A percentile compares a stretch with the other conserved stretches of the same genome.
phyloP scores from a whole-genome alignment of 2,329 filamentous ascomycete species.

The Fusarium nematophilum region DNA sequence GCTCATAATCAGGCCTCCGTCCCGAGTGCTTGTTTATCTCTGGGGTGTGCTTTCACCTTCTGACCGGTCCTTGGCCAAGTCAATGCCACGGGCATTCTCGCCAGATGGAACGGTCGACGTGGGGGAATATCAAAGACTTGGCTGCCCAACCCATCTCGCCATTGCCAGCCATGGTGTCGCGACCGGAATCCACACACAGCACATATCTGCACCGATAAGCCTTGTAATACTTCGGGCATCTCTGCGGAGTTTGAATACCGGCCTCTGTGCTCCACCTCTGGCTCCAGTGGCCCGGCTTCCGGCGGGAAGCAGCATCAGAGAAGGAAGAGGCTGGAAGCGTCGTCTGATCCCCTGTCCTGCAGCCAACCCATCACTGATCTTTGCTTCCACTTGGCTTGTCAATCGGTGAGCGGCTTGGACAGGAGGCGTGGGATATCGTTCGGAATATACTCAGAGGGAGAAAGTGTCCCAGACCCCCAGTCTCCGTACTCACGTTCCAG shows the following conservation, averaged over 20 bases:
- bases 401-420: conserved; percentile 1
- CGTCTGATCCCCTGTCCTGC: neutral
- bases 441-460: neutral
- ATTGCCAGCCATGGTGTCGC: conserved; percentile 15
- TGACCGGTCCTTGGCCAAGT: neutral
- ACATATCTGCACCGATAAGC: neutral
- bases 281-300: conserved; percentile 16
- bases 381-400: neutral
- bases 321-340: neutral
- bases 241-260: conserved; percentile 1
- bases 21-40: neutral
- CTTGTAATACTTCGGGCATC: neutral
- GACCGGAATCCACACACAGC: too few relatives aligned
- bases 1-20: neutral
- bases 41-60: too few relatives aligned
- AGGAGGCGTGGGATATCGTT: neutral
- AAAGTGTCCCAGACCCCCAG: too few relatives aligned
- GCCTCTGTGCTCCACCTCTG: conserved; percentile 1
- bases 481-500: too few relatives aligned
- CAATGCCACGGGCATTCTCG: neutral
- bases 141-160: conserved; percentile 3
- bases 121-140: conserved; percentile 1
- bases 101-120: neutral
- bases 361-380: neutral
- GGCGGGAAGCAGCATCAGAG: conserved; percentile 16